Base-by-base conservation (phyloP, 106 monocot genomes). In the Apostasia shenzhenica region DNA sequence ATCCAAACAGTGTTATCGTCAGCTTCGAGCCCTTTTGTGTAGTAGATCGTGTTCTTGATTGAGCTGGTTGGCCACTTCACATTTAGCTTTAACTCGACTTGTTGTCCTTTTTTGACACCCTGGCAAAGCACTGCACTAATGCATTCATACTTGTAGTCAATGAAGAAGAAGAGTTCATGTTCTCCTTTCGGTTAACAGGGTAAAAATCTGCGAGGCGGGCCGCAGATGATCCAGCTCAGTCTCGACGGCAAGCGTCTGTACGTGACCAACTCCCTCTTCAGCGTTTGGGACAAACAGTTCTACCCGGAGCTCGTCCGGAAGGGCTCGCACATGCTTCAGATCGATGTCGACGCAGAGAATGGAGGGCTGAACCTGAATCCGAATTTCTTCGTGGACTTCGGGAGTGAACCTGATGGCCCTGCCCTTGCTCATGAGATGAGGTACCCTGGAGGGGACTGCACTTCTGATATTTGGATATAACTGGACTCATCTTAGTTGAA, bases 351-450 rank as follows among this genome's bases (percentile, higher is more conserved):
- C 79, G 89, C 84, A 0, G 81, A 82, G 37, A 57, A 77, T 9
- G 95, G 95, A 37, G 95, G 95, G 14, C 67, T 97, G 51, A 42
- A 82, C 0, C 69, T 92, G 55, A 97, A 92, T 73, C 80, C 89
- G 3, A 47, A 85, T 66, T 97, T 97, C 81, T 97, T 97, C 52
- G 75, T 97, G 3, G 89, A 97, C 79, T 97, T 97, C 45, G 95
- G 92, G 1, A 5, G 62, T 5, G 95, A 97, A 70, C 95, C 95
- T 8, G 82, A 92, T 10, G 95, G 95, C 0, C 89, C 95, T 3
- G 69, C 95, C 0, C 81, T 97, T 13, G 95, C 92, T n/a, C 95
- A 97, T 77, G 95, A 97, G 78, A 97, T 97, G 95, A 86, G 95
- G 78, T 97, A 97, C 73, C 95, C 95, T 5, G 95, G 95, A 50